Evolutionary conservation across 305 asterid genomes (phyloP), one percentile per base, ranked within the genome.

Genomic region (Rubia tinctorum): DNA sequence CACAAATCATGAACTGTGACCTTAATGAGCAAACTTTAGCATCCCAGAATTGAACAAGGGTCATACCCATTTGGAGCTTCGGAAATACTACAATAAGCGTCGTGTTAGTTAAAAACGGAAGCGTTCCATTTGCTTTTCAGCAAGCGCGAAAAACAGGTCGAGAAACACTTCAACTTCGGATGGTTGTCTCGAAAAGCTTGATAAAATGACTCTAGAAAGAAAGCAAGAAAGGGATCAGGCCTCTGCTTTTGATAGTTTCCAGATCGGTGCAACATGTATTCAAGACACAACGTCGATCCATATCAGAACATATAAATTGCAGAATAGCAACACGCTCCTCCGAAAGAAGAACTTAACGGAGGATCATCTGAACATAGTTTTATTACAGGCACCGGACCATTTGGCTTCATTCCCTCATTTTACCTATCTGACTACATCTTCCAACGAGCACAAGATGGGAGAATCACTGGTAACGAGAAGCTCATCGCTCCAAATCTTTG

Each of bases 361-460:
- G 43, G 13, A 49, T 18, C 73, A 44, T 53, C 39, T 59, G 77
- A 71, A 60, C 70, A 55, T 43, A 73, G 65, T 30, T 20, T 69
- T 69, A 68, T 30, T 74, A 78, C 51, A 66, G 67, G 72, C 75
- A 60, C 43, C 82, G 78, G 85, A 81, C 85, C 82, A 42, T 45
- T 58, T 69, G 79, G 82, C 82, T 82, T 82, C 82, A 78, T 78
- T 72, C 85, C 79, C 37, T 64, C 78, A 55, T 68, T 63, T 67
- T 71, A 72, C 74, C 78, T 77, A 65, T 78, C 78, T 37, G 71
- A 66, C 70, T 73, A 76, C 80, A 69, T 78, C 62, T 25, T 66
- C 66, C 55, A 44, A 64, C 34, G 59, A 25, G 49, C 71, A 69
- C 69, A 63, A 58, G 81, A 66, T 68, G 73, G 80, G 73, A 55